Evolutionary conservation across 768 basidiomycete species (phyloP), one percentile per base, ranked within the genome.

Genomic region (Mycena maculata): DNA sequence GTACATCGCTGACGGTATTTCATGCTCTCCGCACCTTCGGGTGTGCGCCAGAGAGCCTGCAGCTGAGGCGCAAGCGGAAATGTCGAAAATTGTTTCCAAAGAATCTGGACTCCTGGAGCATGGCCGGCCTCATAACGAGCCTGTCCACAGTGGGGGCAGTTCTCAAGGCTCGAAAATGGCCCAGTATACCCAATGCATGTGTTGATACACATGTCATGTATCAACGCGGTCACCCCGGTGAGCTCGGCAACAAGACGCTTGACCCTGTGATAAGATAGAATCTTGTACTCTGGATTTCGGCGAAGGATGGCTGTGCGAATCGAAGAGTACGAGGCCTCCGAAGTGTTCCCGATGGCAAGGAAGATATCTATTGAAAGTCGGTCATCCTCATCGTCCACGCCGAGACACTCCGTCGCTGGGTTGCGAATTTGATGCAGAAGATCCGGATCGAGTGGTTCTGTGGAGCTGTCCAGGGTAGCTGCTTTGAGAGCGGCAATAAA

Each of bases 401-500:
- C 13, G 33, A 36, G 33, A 7, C 6, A 7, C 33, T 36, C 33
- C 6, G 16, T 20, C 4, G 49, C 20, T 2, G 49, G 49, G 31
- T 52, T 52, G 9, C 49, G 49, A 18, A 52, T 20, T 33, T 52
- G 49, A 3, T 52, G 6, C 7, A 52, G 23, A 11, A 52, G 31
- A 1, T 52, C 49, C 2, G 49, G 18, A 12, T 20, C 20, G 5
- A 52, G 31, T n/a, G n/a, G n/a, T n/a, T n/a, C n/a, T 33, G 31
- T 30, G 3, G 3, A 3, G 20, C n/a, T 52, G 12, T 52, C 31
- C 3, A 52, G 31, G 3, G 30, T 1, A 1, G 49, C 49, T 5
- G 20, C 11, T 33, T 22, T 5, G 13, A 52, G 10, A 6, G 20
- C 16, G 11, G 65, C 42, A 20, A 78, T 75, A 27, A 74, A 77